Base-by-base conservation (phyloP, 352 stramenopile genomes). In the Nothophytophthora sp. region DNA sequence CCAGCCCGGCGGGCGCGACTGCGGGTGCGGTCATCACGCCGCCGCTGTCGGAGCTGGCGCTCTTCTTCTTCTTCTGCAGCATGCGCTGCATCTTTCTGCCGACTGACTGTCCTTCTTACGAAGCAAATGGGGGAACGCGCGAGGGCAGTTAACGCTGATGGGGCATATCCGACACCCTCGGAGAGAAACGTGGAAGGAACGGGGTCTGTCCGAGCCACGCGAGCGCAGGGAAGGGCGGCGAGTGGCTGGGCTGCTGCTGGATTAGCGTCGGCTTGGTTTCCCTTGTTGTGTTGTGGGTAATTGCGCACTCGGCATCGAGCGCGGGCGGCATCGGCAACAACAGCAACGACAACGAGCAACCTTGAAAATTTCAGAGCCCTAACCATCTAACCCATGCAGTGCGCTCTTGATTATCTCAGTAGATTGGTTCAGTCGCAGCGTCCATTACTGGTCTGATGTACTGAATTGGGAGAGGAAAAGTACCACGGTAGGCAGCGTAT, bases 301-400 rank as follows among this genome's bases (percentile, higher is more conserved):
- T 50, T 43, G 43, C 20, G 47, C n/a, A n/a, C n/a, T n/a, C 16
- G 4, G 16, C 22, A 18, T 25, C 38, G 8, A 32, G 22, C 39
- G 28, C 28, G 20, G 23, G 40, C 48, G 47, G 49, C 24, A 23
- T 15, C 59, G 63, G 59, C 63, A n/a, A n/a, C n/a, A n/a, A n/a
- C n/a, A 52, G 63, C 52, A 63, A 53, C 59, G 59, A 63, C 59
- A 52, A 48, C 50, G 38, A 53, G 53, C 59, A 56, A 41, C 55
- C 35, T 40, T 56, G 60, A 89, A 89, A 89, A 63, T 89, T 89
- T 89, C 75, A 80, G 23, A 81, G 42, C 74, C 77, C 77, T 86
- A 88, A 63, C 63, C 73, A 35, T 67, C 57, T 32, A n/a, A n/a
- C n/a, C n/a, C n/a, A n/a, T n/a, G n/a, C n/a, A n/a, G n/a, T n/a